phyloP scores from a whole-genome alignment of 768 basidiomycete species.

The Tylopilus balloui region DNA sequence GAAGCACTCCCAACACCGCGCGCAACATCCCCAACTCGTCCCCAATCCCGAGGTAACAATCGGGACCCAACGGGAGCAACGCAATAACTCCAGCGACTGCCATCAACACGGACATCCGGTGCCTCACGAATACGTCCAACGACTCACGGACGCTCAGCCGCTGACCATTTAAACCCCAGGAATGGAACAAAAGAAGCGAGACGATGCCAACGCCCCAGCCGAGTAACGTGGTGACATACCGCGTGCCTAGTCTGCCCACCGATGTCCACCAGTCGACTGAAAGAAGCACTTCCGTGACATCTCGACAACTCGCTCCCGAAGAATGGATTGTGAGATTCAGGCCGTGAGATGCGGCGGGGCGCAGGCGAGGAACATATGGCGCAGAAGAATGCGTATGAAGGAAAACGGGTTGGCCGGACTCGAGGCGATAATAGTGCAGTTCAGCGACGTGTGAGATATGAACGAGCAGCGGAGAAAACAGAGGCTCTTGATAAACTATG shows the following conservation, averaged over 20 bases:
- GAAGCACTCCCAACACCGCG: conserved; percentile 48
- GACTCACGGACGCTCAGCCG: conserved; percentile 47
- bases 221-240: conserved; percentile 70
- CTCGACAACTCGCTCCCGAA: conserved; percentile 46
- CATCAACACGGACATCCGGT: conserved; percentile 41
- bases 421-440: conserved; percentile 63
- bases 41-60: conserved; percentile 56
- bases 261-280: conserved; percentile 67
- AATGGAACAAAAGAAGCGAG: conserved; percentile 50
- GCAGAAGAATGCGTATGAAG: conserved; percentile 67
- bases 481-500: conserved; percentile 38
- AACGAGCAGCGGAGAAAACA: conserved; percentile 62
- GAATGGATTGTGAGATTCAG: conserved; percentile 58
- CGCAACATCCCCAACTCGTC: conserved; percentile 41
- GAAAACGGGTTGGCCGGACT: conserved; percentile 20
- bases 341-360: conserved; percentile 27
- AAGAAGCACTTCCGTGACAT: conserved; percentile 40
- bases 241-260: conserved; percentile 61
- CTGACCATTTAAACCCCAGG: conserved; percentile 39
- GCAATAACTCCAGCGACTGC: conserved; percentile 42
- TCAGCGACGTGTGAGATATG: conserved; percentile 59
- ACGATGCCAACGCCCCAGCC: conserved; percentile 76
- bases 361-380: conserved; percentile 49
- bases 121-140: conserved; percentile 40
- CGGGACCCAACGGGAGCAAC: conserved; percentile 51